These are phyloP conservation scores for Calocybe indica DNA, from an alignment of 768 basidiomycete species.

Conservation along the genomic window DNA sequence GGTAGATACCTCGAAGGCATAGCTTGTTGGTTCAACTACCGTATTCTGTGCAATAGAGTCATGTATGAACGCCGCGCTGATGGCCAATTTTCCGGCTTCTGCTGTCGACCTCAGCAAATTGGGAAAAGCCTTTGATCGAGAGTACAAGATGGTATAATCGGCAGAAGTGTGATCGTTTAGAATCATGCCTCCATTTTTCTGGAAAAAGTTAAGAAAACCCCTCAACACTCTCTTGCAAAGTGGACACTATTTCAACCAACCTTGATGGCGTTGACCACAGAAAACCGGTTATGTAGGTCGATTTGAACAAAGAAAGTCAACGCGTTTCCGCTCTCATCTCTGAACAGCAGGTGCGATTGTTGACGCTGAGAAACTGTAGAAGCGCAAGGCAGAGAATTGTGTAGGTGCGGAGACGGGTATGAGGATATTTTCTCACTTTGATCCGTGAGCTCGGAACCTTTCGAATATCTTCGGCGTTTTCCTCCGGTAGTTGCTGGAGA, in stretches of 20 bases:
- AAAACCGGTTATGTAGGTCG: constrained; percentile 49
- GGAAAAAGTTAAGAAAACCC: constrained; percentile 5
- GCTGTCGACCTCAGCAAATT: constrained; percentile 33
- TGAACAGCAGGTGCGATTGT: constrained; percentile 33
- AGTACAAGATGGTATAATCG: constrained; percentile 54
- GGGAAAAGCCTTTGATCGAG: constrained; percentile 43
- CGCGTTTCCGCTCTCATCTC: constrained; percentile 31
- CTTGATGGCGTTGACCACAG: constrained; percentile 53
- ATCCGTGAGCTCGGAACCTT: neutral
- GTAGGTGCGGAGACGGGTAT: neutral
- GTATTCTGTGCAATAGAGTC: constrained; percentile 41
- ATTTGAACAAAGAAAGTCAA: constrained; percentile 63
- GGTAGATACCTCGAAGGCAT: constrained; percentile 29
- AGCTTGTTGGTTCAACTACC: constrained; percentile 40
- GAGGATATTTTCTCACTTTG: neutral
- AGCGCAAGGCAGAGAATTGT: neutral
- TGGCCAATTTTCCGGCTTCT: constrained; percentile 34
- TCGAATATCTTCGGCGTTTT: neutral
- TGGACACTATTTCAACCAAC: constrained; percentile 24
- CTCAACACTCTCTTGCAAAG: neutral
- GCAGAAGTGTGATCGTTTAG: constrained; percentile 46
- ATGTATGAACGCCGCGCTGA: constrained; percentile 46
- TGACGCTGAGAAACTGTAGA: constrained; percentile 5
- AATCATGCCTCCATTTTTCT: constrained; percentile 68
- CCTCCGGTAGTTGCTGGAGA: too few species aligned